A percentile compares a stretch with the other conserved stretches of the same genome.
Evolutionary conservation across 1,284 basidiomycete species (phyloP).

Genomic region (Schizopora paradoxa): DNA sequence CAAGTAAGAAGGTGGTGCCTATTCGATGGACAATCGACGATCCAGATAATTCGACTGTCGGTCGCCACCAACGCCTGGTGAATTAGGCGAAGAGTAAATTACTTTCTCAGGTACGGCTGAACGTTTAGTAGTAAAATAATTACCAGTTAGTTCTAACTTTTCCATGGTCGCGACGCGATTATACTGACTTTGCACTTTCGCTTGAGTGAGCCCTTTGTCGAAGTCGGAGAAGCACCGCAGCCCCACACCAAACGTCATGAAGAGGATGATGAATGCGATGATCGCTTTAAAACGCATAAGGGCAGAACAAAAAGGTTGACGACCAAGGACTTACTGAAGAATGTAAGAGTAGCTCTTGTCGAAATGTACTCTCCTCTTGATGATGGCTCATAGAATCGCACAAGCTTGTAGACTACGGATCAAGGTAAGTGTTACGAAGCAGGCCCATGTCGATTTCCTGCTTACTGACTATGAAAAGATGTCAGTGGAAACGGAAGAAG

Average conservation of each 20-base stretch:
- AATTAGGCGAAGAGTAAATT: slow-evolving; percentile 36
- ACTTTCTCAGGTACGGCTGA: slow-evolving; percentile 46
- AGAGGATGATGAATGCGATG: slow-evolving; percentile 65
- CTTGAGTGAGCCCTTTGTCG: slow-evolving; percentile 61
- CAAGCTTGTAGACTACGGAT: slow-evolving; percentile 67
- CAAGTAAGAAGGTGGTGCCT: slow-evolving; percentile 18
- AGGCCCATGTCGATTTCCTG: not conserved
- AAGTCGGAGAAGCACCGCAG: slow-evolving; percentile 76
- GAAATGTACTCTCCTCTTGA: slow-evolving; percentile 53
- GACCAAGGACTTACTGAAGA: slow-evolving; percentile 58
- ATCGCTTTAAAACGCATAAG: slow-evolving; percentile 43
- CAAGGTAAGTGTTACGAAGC: slow-evolving; percentile 3
- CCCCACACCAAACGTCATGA: slow-evolving; percentile 67
- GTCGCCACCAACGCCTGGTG: slow-evolving; percentile 43
- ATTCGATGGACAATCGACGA: slow-evolving; percentile 49
- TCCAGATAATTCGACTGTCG: slow-evolving; percentile 36
- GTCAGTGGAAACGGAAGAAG: slow-evolving; percentile 8
- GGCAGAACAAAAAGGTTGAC: slow-evolving; percentile 1
- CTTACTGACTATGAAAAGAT: slow-evolving; percentile 44
- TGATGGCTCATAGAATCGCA: slow-evolving; percentile 65
- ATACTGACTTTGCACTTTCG: slow-evolving; percentile 69
- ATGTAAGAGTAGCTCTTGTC: slow-evolving; percentile 69
- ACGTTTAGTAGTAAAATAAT: slow-evolving; percentile 24
- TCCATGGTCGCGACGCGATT: slow-evolving; percentile 18
- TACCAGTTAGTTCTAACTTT: slow-evolving; percentile 24